Percentiles rank a stretch among this genome's conserved stretches.
Conservation (phyloP, 495 filamentous ascomycete species). For the Aspergillus sclerotiicarbonarius region DNA sequence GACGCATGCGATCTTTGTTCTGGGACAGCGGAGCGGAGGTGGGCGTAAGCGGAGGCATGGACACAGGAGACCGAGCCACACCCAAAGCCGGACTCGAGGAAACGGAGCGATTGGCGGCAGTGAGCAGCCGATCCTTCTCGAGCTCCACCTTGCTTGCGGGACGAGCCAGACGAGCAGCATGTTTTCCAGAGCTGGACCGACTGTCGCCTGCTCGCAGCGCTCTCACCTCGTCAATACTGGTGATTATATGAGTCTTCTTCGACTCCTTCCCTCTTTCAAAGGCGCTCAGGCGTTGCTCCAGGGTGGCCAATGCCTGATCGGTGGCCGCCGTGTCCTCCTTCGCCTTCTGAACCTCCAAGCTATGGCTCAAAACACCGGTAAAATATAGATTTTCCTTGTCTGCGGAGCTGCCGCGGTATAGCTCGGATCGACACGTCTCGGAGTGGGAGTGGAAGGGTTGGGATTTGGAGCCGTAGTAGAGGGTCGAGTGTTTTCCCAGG, state of each 20-base stretch:
- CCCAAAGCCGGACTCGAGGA: slow-evolving; percentile 63
- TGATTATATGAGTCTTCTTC: slow-evolving; percentile 48
- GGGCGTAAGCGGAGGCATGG: slow-evolving; percentile 34
- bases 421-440: slow-evolving; percentile 49
- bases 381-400: slow-evolving; percentile 50
- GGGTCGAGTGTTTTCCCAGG: slow-evolving; percentile 46
- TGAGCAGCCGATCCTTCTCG: slow-evolving; percentile 47
- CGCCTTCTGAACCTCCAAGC: slow-evolving; percentile 54
- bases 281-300: slow-evolving; percentile 52
- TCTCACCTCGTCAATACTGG: slow-evolving; percentile 36
- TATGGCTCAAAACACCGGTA: slow-evolving; percentile 55
- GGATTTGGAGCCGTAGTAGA: slow-evolving; percentile 53
- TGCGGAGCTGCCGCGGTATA: slow-evolving; percentile 43
- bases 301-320: slow-evolving; percentile 53
- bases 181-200: slow-evolving; percentile 23
- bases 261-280: slow-evolving; percentile 53
- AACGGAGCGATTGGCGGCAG: slow-evolving; percentile 54
- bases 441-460: slow-evolving; percentile 49
- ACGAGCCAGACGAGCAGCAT: slow-evolving; percentile 25
- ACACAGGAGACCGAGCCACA: slow-evolving; percentile 42
- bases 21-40: slow-evolving; percentile 53
- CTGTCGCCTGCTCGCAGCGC: slow-evolving; percentile 33
- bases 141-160: slow-evolving; percentile 38
- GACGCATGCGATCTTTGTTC: slow-evolving; percentile 51
- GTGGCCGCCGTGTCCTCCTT: slow-evolving; percentile 51